These are phyloP conservation scores for Durotheca rogersii DNA, from an alignment of 495 filamentous ascomycete genomes.

Conservation along the genomic window DNA sequence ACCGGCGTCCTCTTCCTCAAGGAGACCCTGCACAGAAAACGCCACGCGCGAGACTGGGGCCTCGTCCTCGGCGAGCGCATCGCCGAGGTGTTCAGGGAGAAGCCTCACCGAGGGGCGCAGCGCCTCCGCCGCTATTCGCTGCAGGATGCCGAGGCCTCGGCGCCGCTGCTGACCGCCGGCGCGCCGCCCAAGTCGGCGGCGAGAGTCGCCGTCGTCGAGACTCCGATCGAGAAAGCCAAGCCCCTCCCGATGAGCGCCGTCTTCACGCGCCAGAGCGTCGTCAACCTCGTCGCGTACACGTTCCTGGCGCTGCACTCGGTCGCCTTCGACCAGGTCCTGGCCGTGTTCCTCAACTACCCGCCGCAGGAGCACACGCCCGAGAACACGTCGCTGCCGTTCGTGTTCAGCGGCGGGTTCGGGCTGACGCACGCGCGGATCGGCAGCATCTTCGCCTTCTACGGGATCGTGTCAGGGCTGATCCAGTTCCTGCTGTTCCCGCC, in stretches of 20 bases:
- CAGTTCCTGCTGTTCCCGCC: constrained; percentile 81
- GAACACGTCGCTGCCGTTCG: constrained; percentile 70
- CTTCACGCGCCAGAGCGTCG: constrained; percentile 70
- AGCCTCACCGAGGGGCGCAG: constrained; percentile 30
- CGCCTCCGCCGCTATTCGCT: constrained; percentile 41
- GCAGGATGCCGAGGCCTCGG: constrained; percentile 46
- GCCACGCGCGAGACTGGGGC: constrained; percentile 66
- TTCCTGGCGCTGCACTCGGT: constrained; percentile 74
- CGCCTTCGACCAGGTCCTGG: constrained; percentile 76
- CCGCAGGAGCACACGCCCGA: constrained; percentile 47
- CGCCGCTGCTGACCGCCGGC: constrained; percentile 38
- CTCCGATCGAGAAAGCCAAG: constrained; percentile 24
- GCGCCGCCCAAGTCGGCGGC: constrained; percentile 37
- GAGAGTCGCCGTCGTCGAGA: constrained; percentile 13
- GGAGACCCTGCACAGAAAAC: constrained; percentile 72
- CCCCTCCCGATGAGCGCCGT: constrained; percentile 62
- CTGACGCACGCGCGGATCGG: constrained; percentile 71
- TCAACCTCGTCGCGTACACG: constrained; percentile 75
- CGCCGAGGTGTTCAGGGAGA: constrained; percentile 37
- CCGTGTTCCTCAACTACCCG: constrained; percentile 79
- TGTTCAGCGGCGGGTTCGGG: constrained; percentile 77
- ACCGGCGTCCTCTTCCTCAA: constrained; percentile 71
- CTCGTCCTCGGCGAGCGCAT: constrained; percentile 61
- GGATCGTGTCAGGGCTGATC: constrained; percentile 66
- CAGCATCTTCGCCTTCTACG: constrained; percentile 73